Base-by-base conservation (phyloP, 257 asterid genomes). In the Scutellaria minor region DNA sequence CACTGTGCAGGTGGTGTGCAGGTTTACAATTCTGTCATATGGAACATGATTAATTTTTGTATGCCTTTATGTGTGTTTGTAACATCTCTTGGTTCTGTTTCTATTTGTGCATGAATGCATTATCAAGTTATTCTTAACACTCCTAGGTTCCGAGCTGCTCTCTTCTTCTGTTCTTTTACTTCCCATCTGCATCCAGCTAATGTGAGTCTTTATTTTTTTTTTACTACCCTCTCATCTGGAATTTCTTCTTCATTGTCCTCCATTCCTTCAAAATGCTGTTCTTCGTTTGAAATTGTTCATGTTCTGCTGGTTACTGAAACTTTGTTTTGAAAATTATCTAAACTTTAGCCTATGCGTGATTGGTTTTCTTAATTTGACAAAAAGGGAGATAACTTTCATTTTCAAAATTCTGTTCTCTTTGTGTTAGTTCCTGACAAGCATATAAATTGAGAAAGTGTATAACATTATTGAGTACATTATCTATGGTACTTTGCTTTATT, bases 1-100 rank as follows among this genome's bases (percentile, higher is more conserved):
- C 95, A 85, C 91, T 89, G 93, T 93, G 97, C 98, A 90, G 98
- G 97, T 76, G 92, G 92, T 89, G 86, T 85, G 94, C 96, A 89
- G 94, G 97, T 85, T 87, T 87, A 73, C 93, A 82, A 79, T 89
- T 85, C 87, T 89, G 72, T 89, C 85, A 74, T 89, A 69, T 84
- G 96, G 90, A 85, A 79, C 78, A 76, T 86, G 84, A 85, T 82
- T 61, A 85, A 64, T 69, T 39, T 55, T 12, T 64, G 55, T 77
- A 35, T 64, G 47, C 51, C 14, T 67, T 83, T 72, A 27, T 37
- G 45, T 80, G 64, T 48, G 35, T 71, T 40, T 61, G 67, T 69
- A 31, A 68, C 70, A 51, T 80, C 53, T 11, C 73, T 58, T 70
- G 62, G 24, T 56, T 65, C 41, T 70, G 51, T 47, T 9, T 48